These are phyloP conservation scores for Clarkia xantiana DNA, from an alignment of 345 rosid species.

Conservation along the genomic window DNA sequence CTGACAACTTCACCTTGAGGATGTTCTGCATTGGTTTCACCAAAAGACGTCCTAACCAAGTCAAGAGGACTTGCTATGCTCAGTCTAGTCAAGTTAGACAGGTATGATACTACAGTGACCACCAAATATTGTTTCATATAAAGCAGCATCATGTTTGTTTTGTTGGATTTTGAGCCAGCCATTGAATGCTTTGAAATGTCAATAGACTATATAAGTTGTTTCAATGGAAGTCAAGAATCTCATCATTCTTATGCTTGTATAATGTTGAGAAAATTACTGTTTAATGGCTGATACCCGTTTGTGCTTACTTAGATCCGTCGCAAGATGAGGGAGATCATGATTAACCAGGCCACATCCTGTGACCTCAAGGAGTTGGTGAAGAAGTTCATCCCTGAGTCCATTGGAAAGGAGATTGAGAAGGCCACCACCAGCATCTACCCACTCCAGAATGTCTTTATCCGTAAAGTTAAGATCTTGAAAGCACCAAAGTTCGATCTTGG, in stretches of 20 bases:
- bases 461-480: conserved; percentile 89
- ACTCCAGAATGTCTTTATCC: conserved; percentile 72
- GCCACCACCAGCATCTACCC: conserved; percentile 73
- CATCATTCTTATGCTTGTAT: too few species aligned
- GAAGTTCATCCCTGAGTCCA: conserved; percentile 78
- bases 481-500: conserved; percentile 97
- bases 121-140: not conserved
- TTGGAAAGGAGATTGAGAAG: conserved; percentile 87
- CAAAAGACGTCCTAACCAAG: conserved; percentile 83
- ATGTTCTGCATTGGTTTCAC: conserved; percentile 91
- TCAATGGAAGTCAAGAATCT: too few species aligned
- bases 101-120: conserved; percentile 17
- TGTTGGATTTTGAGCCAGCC: too few species aligned
- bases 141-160: too few species aligned
- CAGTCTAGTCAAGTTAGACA: conserved; percentile 88
- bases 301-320: conserved; percentile 47
- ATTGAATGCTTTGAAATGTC: too few species aligned
- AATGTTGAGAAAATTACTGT: not conserved
- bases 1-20: conserved; percentile 69
- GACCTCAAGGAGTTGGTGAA: conserved; percentile 76
- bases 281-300: not conserved
- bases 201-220: too few species aligned
- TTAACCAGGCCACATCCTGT: conserved; percentile 60
- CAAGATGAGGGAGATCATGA: conserved; percentile 92
- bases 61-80: conserved; percentile 89